A percentile compares a stretch with the other conserved stretches of the same genome.
phyloP scores from a whole-genome alignment of 305 asterid genomes.

The Salvia sclarea region DNA sequence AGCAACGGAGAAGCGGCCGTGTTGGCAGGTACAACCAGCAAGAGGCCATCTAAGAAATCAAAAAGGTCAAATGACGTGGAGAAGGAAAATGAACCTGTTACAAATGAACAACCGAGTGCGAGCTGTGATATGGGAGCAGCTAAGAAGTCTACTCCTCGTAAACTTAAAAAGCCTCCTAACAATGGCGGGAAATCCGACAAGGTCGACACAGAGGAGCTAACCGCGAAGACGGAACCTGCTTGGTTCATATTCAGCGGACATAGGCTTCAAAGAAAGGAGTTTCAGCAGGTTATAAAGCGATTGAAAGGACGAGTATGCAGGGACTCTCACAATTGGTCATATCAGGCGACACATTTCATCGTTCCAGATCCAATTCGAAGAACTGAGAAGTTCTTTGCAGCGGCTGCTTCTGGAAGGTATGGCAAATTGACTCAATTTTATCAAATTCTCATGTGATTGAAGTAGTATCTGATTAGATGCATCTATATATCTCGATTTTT shows the following conservation, averaged over 20 bases:
- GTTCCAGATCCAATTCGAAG: slow-evolving; percentile 82
- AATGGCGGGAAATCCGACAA: slow-evolving; percentile 21
- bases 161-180: slow-evolving; percentile 31
- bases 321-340: slow-evolving; percentile 92
- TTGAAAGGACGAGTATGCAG: slow-evolving; percentile 77
- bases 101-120: slow-evolving; percentile 30
- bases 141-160: slow-evolving; percentile 27
- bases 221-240: slow-evolving; percentile 43
- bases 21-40: slow-evolving; percentile 27
- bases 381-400: slow-evolving; percentile 92
- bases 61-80: slow-evolving; percentile 49
- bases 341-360: slow-evolving; percentile 89
- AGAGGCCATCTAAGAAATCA: slow-evolving; percentile 43
- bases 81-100: slow-evolving; percentile 65
- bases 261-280: slow-evolving; percentile 78
- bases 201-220: slow-evolving; percentile 18
- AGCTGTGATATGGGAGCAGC: slow-evolving; percentile 33
- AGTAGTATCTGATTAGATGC: slow-evolving; percentile 10
- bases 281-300: slow-evolving; percentile 64
- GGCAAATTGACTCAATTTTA: background rate
- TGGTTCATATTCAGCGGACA: slow-evolving; percentile 83
- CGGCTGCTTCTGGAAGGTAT: slow-evolving; percentile 97
- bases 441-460: slow-evolving; percentile 15
- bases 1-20: slow-evolving; percentile 34
- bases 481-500: slow-evolving; percentile 25